phyloP scores from a whole-genome alignment of 768 basidiomycete genomes.

The Solioccasus polychromus region DNA sequence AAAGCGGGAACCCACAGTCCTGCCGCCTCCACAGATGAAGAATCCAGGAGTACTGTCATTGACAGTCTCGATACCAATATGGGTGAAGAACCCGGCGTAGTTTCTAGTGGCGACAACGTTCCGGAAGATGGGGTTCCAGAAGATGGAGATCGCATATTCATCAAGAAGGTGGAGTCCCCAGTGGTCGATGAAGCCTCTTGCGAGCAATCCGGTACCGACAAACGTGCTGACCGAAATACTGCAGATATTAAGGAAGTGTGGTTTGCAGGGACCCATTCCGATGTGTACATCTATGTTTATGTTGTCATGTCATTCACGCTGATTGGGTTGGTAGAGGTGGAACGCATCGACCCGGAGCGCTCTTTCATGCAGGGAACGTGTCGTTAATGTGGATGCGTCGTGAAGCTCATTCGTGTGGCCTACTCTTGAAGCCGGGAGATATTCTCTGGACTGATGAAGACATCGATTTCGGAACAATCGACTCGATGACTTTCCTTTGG shows the following conservation, averaged over 20 bases:
- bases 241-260: conserved; percentile 53
- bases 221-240: not conserved
- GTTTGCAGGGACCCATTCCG: conserved; percentile 48
- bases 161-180: not conserved
- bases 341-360: conserved; percentile 11
- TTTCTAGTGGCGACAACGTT: too few relatives aligned
- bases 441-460: conserved; percentile 19
- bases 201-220: not conserved
- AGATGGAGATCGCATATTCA: not conserved
- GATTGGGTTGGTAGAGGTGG: conserved; percentile 10
- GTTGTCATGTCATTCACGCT: not conserved
- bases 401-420: conserved; percentile 24
- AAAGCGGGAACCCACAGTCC: too few relatives aligned
- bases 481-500: conserved; percentile 16
- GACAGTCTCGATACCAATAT: not conserved
- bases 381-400: conserved; percentile 31
- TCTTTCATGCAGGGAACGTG: conserved; percentile 14
- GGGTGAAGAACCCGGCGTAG: conserved; percentile 3
- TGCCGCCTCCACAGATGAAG: too few relatives aligned
- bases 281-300: conserved; percentile 21
- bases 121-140: not conserved
- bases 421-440: conserved; percentile 19
- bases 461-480: conserved; percentile 14
- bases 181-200: not conserved
- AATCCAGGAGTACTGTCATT: too few relatives aligned